phyloP scores from a whole-genome alignment of 352 stramenopile species.

The Pythium angustatum region DNA sequence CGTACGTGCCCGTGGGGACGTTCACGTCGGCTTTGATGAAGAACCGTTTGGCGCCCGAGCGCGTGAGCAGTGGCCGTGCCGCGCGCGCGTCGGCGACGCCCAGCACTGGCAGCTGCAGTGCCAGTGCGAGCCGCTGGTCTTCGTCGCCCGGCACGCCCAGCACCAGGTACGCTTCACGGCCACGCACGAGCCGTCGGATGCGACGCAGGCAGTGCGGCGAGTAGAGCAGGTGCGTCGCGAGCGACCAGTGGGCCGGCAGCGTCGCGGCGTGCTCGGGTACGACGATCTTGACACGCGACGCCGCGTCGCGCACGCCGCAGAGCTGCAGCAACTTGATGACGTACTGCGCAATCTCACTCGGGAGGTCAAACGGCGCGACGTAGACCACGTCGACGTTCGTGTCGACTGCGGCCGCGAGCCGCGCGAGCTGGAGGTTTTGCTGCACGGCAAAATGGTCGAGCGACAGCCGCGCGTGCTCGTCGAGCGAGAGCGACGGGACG shows the following conservation, averaged over 20 bases:
- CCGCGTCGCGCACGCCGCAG: constrained; percentile 54
- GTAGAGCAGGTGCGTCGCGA: constrained; percentile 82
- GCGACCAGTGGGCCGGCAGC: constrained; percentile 82
- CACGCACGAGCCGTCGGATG: constrained; percentile 57
- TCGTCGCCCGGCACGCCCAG: constrained; percentile 69
- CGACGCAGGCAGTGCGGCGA: constrained; percentile 75
- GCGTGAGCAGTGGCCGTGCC: constrained; percentile 59
- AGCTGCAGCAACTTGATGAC: constrained; percentile 86
- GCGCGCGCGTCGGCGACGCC: constrained; percentile 46
- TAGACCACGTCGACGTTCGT: constrained; percentile 87
- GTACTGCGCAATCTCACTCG: constrained; percentile 76
- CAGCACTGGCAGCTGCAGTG: constrained; percentile 78
- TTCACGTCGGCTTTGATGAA: constrained; percentile 88
- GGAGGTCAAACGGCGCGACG: constrained; percentile 80
- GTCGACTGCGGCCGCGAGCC: constrained; percentile 70
- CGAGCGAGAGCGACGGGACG: constrained; percentile 78
- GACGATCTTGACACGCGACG: constrained; percentile 74
- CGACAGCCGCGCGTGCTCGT: constrained; percentile 62
- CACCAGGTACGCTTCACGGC: constrained; percentile 79
- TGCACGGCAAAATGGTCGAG: constrained; percentile 68
- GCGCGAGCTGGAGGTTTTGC: constrained; percentile 84
- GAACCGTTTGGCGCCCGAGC: constrained; percentile 78
- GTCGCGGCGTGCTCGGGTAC: constrained; percentile 79
- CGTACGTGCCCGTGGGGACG: constrained; percentile 82
- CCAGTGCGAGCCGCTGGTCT: constrained; percentile 78